Evolutionary conservation across 495 filamentous ascomycete species (phyloP).

Genomic region (Talaromyces adpressus): DNA sequence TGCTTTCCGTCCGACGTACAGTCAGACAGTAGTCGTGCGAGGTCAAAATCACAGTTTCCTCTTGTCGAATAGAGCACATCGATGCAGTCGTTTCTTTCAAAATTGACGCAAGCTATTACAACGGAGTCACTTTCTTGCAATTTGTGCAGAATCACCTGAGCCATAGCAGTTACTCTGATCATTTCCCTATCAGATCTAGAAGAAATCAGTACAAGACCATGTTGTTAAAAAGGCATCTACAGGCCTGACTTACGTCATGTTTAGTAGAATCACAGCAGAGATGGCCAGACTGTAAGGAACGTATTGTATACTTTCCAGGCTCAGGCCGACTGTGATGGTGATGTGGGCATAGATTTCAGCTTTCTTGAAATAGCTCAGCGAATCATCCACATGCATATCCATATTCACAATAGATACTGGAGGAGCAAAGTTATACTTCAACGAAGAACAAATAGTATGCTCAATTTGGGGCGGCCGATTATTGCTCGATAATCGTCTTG

Average conservation of each 20-base stretch:
- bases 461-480: not conserved
- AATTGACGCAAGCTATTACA: conserved; percentile 3
- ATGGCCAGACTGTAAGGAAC: conserved; percentile 4
- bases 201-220: not conserved
- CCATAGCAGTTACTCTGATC: conserved; percentile 1
- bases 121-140: not conserved
- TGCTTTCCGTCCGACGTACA: not conserved
- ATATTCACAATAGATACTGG: conserved; percentile 12
- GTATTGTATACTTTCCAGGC: conserved; percentile 14
- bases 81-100: not conserved
- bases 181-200: not conserved
- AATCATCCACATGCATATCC: conserved; percentile 8
- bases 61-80: not conserved
- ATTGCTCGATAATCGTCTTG: not conserved
- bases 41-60: not conserved
- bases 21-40: not conserved
- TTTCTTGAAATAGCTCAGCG: conserved; percentile 10
- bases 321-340: conserved; percentile 19
- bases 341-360: conserved; percentile 18
- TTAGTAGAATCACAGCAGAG: conserved; percentile 12
- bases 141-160: not conserved
- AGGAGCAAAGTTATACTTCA: conserved; percentile 1
- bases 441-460: not conserved
- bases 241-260: conserved; percentile 10
- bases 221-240: not conserved